Percentiles rank a stretch among this genome's conserved stretches.
Evolutionary conservation across 306 rosid genomes (phyloP).

Genomic region (Benincasa hispida): DNA sequence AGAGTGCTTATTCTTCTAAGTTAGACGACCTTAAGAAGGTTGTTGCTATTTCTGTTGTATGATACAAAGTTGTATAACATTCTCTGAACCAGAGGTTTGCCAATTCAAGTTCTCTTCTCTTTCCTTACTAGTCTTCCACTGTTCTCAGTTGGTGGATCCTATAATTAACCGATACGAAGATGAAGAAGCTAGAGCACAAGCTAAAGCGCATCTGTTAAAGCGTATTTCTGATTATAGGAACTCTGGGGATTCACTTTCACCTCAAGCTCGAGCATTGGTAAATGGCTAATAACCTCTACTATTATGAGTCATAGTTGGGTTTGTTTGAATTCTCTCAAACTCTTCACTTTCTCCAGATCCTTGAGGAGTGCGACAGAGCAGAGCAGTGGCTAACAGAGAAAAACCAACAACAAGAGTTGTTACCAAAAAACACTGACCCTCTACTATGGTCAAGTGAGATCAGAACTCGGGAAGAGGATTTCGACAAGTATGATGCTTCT

Average conservation of each 20-base stretch:
- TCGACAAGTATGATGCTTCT: conserved; percentile 38
- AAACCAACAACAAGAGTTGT: conserved; percentile 46
- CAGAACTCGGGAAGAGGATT: conserved; percentile 37
- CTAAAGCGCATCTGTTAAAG: conserved; percentile 28
- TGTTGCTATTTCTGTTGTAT: conserved; percentile 5
- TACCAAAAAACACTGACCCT: conserved; percentile 56
- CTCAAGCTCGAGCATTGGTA: conserved; percentile 27
- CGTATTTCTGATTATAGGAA: conserved; percentile 25
- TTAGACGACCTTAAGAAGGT: conserved; percentile 72
- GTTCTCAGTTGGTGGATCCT: conserved; percentile 58
- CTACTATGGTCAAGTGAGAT: conserved; percentile 51
- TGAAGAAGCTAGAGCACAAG: conserved; percentile 56
- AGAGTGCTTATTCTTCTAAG: conserved; percentile 54
- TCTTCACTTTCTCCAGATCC: conserved; percentile 22
- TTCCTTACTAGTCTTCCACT: conserved; percentile 13
- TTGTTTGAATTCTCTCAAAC: conserved; percentile 2
- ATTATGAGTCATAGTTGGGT: neutral
- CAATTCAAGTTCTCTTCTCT: neutral
- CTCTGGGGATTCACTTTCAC: conserved; percentile 24
- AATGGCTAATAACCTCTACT: conserved; percentile 9
- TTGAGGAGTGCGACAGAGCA: conserved; percentile 43
- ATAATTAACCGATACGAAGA: conserved; percentile 54
- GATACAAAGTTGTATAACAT: neutral
- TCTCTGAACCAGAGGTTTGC: conserved; percentile 8
- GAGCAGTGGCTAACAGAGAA: conserved; percentile 73